A percentile compares a stretch with the other conserved stretches of the same genome.
Conservation (phyloP, 2,329 filamentous ascomycete species). For the Cytospora schulzeri region DNA sequence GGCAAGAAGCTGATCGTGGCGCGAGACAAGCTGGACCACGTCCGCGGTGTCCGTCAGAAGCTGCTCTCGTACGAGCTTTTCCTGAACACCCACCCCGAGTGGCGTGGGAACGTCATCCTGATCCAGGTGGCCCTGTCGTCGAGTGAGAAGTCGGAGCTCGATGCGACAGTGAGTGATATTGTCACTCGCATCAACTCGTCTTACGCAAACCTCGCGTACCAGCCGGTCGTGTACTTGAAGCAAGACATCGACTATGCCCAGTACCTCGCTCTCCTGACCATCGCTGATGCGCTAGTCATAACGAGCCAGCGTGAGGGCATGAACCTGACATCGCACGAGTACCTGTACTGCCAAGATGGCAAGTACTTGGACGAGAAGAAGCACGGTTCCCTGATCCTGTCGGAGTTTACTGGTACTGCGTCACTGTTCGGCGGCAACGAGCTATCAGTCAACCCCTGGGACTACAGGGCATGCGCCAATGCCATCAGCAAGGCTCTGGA, state of each 20-base stretch:
- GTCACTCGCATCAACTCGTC: conserved; percentile 91
- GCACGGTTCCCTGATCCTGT: conserved; percentile 86
- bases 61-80: conserved; percentile 90
- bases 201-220: conserved; percentile 87
- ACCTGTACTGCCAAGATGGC: conserved; percentile 89
- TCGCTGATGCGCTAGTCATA: conserved; percentile 91
- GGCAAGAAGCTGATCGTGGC: conserved; percentile 91
- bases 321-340: conserved; percentile 96
- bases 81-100: conserved; percentile 89
- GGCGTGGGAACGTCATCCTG: conserved; percentile 83
- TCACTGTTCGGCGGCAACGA: conserved; percentile 81
- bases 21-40: conserved; percentile 89
- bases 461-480: conserved; percentile 84
- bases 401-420: conserved; percentile 91
- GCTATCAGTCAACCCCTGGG: conserved; percentile 91
- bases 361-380: conserved; percentile 69
- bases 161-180: conserved; percentile 88
- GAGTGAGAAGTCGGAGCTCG: conserved; percentile 83
- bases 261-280: conserved; percentile 86
- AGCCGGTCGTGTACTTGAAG: conserved; percentile 89
- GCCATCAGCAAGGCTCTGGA: conserved; percentile 83
- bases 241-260: conserved; percentile 93
- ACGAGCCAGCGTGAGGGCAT: conserved; percentile 95
- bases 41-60: conserved; percentile 92
- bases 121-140: conserved; percentile 93